These are phyloP conservation scores for Lentinula aciculospora DNA, from an alignment of 768 basidiomycete genomes.

Conservation along the genomic window DNA sequence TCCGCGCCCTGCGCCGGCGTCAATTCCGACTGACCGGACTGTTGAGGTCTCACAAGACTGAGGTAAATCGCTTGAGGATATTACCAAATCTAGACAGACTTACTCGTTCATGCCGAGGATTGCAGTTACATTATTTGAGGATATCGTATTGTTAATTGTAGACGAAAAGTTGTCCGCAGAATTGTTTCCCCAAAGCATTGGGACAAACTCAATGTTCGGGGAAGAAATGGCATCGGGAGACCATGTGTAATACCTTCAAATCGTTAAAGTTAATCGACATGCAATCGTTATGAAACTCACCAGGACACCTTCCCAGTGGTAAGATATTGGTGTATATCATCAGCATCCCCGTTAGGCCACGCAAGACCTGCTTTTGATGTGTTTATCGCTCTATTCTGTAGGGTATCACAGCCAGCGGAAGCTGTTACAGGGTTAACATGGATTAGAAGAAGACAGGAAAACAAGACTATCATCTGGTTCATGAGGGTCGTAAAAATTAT, in stretches of 20 bases:
- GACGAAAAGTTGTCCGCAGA: constrained; percentile 32
- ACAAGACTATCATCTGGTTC: neutral
- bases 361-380: constrained; percentile 45
- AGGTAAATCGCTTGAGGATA: neutral
- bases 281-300: constrained; percentile 19
- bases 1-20: constrained; percentile 40
- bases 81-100: constrained; percentile 20
- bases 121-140: constrained; percentile 28
- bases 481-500: neutral
- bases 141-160: constrained; percentile 35
- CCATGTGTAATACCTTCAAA: constrained; percentile 49
- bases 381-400: constrained; percentile 9
- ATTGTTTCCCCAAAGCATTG: constrained; percentile 48
- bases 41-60: constrained; percentile 18
- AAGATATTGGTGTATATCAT: constrained; percentile 37
- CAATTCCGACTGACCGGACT: constrained; percentile 43
- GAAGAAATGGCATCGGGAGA: constrained; percentile 23
- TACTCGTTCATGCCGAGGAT: constrained; percentile 54
- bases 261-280: neutral
- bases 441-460: neutral
- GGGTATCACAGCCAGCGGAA: neutral
- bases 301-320: constrained; percentile 44
- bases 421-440: neutral
- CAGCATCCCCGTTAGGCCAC: constrained; percentile 39
- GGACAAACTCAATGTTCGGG: constrained; percentile 45